A percentile compares a stretch with the other conserved stretches of the same genome.
These are phyloP conservation scores for Kokia cookei DNA, from an alignment of 441 rosid genomes.

Conservation along the genomic window DNA sequence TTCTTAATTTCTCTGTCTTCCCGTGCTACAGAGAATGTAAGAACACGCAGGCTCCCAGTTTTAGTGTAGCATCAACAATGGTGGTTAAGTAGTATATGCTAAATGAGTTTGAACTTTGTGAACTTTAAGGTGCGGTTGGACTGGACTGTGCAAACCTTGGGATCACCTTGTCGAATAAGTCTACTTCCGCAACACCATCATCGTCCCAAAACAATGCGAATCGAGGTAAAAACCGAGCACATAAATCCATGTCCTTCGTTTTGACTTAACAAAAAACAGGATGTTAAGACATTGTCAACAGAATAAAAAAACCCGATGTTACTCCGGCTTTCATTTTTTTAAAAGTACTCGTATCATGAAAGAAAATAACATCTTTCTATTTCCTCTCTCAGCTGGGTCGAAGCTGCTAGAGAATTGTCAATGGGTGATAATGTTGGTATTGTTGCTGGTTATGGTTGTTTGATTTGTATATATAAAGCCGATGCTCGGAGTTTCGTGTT, in stretches of 20 bases:
- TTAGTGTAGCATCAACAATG: not conserved
- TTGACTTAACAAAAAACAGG: not conserved
- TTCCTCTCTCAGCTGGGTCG: constrained; percentile 23
- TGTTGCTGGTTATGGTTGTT: constrained; percentile 13
- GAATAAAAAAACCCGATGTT: too few species aligned
- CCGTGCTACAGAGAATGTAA: constrained; percentile 77
- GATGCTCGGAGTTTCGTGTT: not conserved
- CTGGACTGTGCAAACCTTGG: constrained; percentile 60
- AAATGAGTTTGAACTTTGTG: not conserved
- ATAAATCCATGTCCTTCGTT: not conserved
- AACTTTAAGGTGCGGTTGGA: constrained; percentile 63
- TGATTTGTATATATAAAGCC: not conserved
- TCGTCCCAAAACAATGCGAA: constrained; percentile 17
- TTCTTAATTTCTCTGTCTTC: constrained; percentile 47
- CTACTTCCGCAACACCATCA: constrained; percentile 31
- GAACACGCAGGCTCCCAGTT: constrained; percentile 6
- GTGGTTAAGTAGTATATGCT: not conserved
- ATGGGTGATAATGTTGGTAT: constrained; percentile 18
- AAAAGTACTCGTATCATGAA: not conserved
- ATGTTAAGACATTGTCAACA: not conserved
- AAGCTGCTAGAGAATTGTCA: constrained; percentile 1
- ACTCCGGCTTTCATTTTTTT: not conserved
- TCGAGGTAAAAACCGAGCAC: constrained; percentile 18
- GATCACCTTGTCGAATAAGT: constrained; percentile 21
- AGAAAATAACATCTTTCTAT: not conserved